A percentile compares a stretch with the other conserved stretches of the same genome.
Evolutionary conservation across 352 stramenopile species (phyloP).

Genomic region (Pythium aphanidermatum): DNA sequence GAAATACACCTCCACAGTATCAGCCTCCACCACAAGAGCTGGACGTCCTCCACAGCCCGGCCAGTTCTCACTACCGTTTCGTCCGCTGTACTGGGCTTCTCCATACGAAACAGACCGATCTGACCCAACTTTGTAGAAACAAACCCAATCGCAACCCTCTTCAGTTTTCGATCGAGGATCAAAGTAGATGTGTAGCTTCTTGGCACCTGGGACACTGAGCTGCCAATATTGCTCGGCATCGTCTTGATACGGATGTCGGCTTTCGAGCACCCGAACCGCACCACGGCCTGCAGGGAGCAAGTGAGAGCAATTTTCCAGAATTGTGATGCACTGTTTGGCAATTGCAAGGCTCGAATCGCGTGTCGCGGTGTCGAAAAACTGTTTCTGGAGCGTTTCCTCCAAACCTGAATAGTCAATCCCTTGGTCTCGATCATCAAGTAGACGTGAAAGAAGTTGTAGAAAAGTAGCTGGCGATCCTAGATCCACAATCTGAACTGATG

Average conservation of each 20-base stretch:
- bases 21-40: conserved; percentile 65
- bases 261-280: conserved; percentile 53
- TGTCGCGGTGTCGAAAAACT: conserved; percentile 12
- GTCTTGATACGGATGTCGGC: conserved; percentile 60
- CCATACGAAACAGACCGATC: conserved; percentile 40
- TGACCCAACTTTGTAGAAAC: conserved; percentile 59
- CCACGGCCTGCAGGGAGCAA: conserved; percentile 39
- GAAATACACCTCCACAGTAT: conserved; percentile 78
- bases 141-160: conserved; percentile 50
- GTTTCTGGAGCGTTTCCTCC: conserved; percentile 16
- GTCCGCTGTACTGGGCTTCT: conserved; percentile 54
- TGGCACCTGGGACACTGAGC: conserved; percentile 58
- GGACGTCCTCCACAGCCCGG: conserved; percentile 53
- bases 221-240: conserved; percentile 66
- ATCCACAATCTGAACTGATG: too few species aligned
- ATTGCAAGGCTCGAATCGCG: background rate
- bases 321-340: conserved; percentile 19
- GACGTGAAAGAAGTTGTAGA: conserved; percentile 31
- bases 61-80: conserved; percentile 69
- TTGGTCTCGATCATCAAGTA: conserved; percentile 18
- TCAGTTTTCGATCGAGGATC: conserved; percentile 71
- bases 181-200: conserved; percentile 61
- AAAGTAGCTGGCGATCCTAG: conserved; percentile 35
- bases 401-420: conserved; percentile 20
- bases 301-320: conserved; percentile 20